These are phyloP conservation scores for Amylocystis lapponica DNA, from an alignment of 768 basidiomycete species.

Conservation along the genomic window DNA sequence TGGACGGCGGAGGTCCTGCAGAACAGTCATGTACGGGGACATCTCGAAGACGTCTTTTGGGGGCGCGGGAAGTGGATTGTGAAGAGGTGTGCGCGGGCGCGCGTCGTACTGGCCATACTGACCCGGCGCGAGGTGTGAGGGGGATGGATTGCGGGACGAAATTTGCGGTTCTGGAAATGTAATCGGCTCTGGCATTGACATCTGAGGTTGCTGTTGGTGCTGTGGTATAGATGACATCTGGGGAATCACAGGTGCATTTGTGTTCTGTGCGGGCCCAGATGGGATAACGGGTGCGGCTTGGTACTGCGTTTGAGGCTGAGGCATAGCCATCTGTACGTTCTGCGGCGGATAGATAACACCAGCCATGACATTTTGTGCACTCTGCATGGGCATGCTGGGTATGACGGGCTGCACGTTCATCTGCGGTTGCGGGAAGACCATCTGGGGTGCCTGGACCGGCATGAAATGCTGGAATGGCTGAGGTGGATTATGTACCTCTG, in stretches of 20 bases:
- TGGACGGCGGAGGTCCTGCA: conserved; percentile 37
- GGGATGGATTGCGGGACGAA: neutral
- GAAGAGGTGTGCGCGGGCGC: conserved; percentile 3
- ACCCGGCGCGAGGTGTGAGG: conserved; percentile 10
- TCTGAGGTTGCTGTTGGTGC: conserved; percentile 5
- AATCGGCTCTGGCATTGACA: conserved; percentile 5
- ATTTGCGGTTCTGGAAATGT: neutral
- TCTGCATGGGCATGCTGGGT: conserved; percentile 3
- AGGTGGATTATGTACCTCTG: too few relatives aligned
- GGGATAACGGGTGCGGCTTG: conserved; percentile 5
- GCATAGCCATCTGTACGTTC: conserved; percentile 1
- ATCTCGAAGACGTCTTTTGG: conserved; percentile 55
- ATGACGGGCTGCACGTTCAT: conserved; percentile 6
- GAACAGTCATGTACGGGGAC: conserved; percentile 50
- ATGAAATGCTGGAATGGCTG: too few relatives aligned
- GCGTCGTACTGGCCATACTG: conserved; percentile 17
- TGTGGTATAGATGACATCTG: too few relatives aligned
- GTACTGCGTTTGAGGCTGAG: conserved; percentile 5
- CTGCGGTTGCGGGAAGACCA: neutral
- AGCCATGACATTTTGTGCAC: conserved; percentile 1
- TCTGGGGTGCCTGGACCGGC: neutral
- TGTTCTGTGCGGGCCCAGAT: neutral
- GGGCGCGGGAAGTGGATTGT: conserved; percentile 60
- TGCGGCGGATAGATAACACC: neutral
- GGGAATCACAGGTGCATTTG: conserved; percentile 12